These are phyloP conservation scores for Boletus chippewaensis DNA, from an alignment of 1,284 basidiomycete genomes.

Conservation along the genomic window DNA sequence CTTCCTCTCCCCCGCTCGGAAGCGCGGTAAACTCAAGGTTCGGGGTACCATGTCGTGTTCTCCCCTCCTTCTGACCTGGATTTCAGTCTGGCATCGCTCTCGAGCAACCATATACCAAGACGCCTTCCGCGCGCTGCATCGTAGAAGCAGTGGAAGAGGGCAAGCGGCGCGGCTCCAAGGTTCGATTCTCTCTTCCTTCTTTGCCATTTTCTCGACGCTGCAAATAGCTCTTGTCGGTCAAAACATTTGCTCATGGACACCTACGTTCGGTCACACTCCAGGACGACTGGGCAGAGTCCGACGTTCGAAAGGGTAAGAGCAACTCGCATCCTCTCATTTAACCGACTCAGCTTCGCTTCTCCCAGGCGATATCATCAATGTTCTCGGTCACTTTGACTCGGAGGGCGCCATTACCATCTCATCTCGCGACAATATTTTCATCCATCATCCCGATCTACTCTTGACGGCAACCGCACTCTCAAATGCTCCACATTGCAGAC, in stretches of 20 bases:
- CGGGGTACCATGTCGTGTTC: not conserved
- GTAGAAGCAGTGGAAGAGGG: slow-evolving; percentile 40
- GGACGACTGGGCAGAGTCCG: slow-evolving; percentile 62
- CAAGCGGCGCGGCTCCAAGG: slow-evolving; percentile 18
- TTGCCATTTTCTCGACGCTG: slow-evolving; percentile 4
- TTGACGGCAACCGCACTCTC: slow-evolving; percentile 85
- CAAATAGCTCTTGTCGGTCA: slow-evolving; percentile 39
- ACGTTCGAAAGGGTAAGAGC: slow-evolving; percentile 46
- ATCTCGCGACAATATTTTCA: slow-evolving; percentile 55
- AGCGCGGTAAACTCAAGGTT: slow-evolving; percentile 22
- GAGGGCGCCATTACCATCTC: slow-evolving; percentile 50
- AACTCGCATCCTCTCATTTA: not conserved
- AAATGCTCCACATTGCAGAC: slow-evolving; percentile 71
- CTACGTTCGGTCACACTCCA: slow-evolving; percentile 46
- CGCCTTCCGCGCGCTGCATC: slow-evolving; percentile 45
- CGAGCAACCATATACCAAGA: slow-evolving; percentile 25
- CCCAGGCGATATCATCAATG: slow-evolving; percentile 71
- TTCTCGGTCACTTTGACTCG: slow-evolving; percentile 55
- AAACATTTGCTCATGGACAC: slow-evolving; percentile 37
- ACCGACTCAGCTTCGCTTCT: not conserved
- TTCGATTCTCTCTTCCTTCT: not conserved
- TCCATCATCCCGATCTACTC: slow-evolving; percentile 86
- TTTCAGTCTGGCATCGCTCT: slow-evolving; percentile 17
- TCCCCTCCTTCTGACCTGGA: not conserved
- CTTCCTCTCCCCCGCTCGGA: slow-evolving; percentile 33